Evolutionary conservation across 371 early-diverging fungal species (phyloP), one percentile per base, ranked within the genome.

Genomic region (Mucor plumbeus): DNA sequence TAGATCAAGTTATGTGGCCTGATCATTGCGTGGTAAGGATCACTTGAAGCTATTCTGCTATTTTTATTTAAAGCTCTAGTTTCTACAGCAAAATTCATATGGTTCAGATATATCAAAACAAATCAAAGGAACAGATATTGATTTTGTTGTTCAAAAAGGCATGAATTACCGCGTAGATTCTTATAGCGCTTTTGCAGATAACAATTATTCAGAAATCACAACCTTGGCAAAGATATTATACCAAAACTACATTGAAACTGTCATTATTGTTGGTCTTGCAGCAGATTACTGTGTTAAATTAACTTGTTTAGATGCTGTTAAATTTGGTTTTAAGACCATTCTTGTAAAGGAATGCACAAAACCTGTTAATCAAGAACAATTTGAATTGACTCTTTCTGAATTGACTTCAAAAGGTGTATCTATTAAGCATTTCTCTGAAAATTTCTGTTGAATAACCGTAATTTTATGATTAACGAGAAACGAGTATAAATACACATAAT

Each of bases 101-200:
- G 81, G 81, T 7, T 71, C 79, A 5, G 67, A 73, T n/a, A 38
- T 78, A 4, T 47, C 66, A 0, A 36, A 59, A 17, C 19, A 36
- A 1, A 54, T 81, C 2, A 47, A 63, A 8, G 14, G 14, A 31
- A 39, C 64, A 9, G 33, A 50, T 0, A 68, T 81, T 53, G 69
- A 73, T 47, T 48, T 70, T 19, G 47, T 67, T 56, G 73, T 81
- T 6, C 38, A 48, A 36, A 69, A 81, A 62, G 82, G 83, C 10
- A 61, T 48, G 11, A 77, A 80, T 53, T n/a, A 17, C 0, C 40
- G 61, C 7, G 77, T 83, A 1, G 83, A 83, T 59, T 83, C 83
- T 1, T 83, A 83, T 57, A 78, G 83, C 63, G 80, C 63, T 0
- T 83, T 83, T 63, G 76, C 79, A 1, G 80, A 83, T 40, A 83